Evolutionary conservation across 2,329 filamentous ascomycete species (phyloP).

Genomic region (Ophiostoma triangulosporum): DNA sequence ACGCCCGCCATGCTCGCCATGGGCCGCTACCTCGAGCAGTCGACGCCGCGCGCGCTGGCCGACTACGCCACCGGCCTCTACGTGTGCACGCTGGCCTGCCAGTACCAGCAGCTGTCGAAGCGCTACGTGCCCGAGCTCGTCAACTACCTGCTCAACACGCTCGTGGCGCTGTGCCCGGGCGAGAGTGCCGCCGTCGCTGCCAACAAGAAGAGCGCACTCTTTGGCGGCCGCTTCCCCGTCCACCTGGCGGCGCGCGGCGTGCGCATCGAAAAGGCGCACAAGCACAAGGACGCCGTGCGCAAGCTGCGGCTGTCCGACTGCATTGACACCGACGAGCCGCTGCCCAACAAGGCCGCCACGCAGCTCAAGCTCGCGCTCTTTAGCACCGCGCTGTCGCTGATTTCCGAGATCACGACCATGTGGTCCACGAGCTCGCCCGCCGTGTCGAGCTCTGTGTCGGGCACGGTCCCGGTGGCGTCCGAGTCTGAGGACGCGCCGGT

Average conservation of each 20-base stretch:
- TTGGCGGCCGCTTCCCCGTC: conserved; percentile 6
- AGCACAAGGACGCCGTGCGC: conserved; percentile 1
- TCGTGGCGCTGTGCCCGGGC: conserved; percentile 50
- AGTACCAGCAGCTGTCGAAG: conserved; percentile 74
- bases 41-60: conserved; percentile 47
- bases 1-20: conserved; percentile 85
- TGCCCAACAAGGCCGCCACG: conserved; percentile 19
- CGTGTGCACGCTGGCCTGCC: conserved; percentile 61
- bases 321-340: conserved; percentile 13
- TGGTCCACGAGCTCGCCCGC: conserved; percentile 34
- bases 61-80: conserved; percentile 66
- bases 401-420: conserved; percentile 51
- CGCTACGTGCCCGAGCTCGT: conserved; percentile 81
- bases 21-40: conserved; percentile 68
- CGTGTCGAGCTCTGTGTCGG: background rate
- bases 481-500: background rate
- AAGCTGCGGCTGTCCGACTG: conserved; percentile 10
- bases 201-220: background rate
- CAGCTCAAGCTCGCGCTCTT: conserved; percentile 46
- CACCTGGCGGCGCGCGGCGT: conserved; percentile 21
- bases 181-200: background rate
- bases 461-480: background rate
- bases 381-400: conserved; percentile 47
- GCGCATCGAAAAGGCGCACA: conserved; percentile 41
- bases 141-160: conserved; percentile 64